Evolutionary conservation across 768 basidiomycete genomes (phyloP), one percentile per base, ranked within the genome.

Genomic region (Phaeotremella skinneri): DNA sequence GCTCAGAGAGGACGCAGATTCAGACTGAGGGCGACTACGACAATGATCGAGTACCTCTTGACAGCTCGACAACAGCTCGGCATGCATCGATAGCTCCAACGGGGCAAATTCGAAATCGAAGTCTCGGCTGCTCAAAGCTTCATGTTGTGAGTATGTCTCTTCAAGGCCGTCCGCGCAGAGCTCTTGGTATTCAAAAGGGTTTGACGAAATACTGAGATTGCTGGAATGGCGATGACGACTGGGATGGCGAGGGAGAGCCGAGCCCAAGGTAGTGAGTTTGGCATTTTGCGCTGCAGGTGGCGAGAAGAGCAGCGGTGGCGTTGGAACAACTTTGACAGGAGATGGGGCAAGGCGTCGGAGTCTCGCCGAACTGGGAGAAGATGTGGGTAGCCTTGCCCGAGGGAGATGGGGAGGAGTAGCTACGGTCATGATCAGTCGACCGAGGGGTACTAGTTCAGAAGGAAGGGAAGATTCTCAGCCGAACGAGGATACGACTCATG

Each of bases 331-430:
- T 43, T 66, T 63, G 30, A 72, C 63, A 2, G 70, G 68, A 16
- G 61, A 53, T 7, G 70, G 70, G 2, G 70, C 70, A 2, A 72
- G 47, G 11, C 62, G 47, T 3, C 66, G 62, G 20, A 70, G 47
- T 34, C 68, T 30, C 26, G 57, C 60, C 14, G 63, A 59, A n/a
- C 59, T 49, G 2, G 66, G 60, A 0, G 66, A 61, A 4, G 60
- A 39, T 3, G 20, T 16, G 7, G 59, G 52, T 7, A 61, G 48
- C 3, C 50, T 52, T 14, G 34, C 23, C n/a, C 31, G 21, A 16
- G 55, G 20, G 6, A 49, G 47, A n/a, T 48, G 58, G 1, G 62
- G 53, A 2, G 51, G 52, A 25, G 62, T 32, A 2, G 62, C 34
- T 37, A 49, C 3, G 20, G 45, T 31, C 26, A 32, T 31, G 25